These are phyloP conservation scores for Penicillium steckii DNA, from an alignment of 495 filamentous ascomycete species.

Conservation along the genomic window DNA sequence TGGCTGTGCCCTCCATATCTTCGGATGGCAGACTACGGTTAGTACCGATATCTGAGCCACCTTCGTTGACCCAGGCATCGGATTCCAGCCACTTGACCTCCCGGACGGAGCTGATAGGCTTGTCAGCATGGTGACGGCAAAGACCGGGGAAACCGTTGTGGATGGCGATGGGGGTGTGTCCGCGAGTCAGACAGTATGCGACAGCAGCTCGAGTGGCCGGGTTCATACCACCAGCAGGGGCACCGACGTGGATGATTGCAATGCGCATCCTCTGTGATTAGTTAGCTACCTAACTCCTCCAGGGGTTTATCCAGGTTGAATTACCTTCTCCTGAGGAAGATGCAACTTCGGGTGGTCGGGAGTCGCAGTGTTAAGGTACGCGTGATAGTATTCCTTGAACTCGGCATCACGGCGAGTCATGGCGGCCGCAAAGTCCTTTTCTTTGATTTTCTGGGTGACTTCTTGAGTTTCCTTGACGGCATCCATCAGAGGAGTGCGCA, in stretches of 20 bases:
- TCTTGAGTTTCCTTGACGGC: conserved; percentile 82
- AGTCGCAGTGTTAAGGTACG: conserved; percentile 85
- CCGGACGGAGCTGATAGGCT: conserved; percentile 78
- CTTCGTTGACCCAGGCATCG: conserved; percentile 92
- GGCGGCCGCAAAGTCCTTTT: conserved; percentile 77
- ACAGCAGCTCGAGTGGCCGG: conserved; percentile 92
- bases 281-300: conserved; percentile 9
- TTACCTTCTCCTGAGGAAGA: conserved; percentile 72
- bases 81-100: conserved; percentile 90
- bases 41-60: conserved; percentile 96
- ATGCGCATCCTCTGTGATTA: conserved; percentile 77
- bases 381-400: conserved; percentile 88
- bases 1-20: conserved; percentile 78
- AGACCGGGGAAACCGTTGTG: conserved; percentile 98
- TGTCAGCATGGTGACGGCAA: conserved; percentile 81
- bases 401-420: conserved; percentile 89
- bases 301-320: conserved; percentile 9
- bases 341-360: conserved; percentile 59
- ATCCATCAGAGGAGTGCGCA: conserved; percentile 81
- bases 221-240: conserved; percentile 99
- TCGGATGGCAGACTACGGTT: conserved; percentile 89
- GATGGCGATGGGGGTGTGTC: conserved; percentile 86
- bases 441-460: conserved; percentile 76
- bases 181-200: conserved; percentile 92
- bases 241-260: conserved; percentile 94